These are phyloP conservation scores for Lasiodiplodia theobromae DNA, from an alignment of 2,329 filamentous ascomycete species.

Conservation along the genomic window DNA sequence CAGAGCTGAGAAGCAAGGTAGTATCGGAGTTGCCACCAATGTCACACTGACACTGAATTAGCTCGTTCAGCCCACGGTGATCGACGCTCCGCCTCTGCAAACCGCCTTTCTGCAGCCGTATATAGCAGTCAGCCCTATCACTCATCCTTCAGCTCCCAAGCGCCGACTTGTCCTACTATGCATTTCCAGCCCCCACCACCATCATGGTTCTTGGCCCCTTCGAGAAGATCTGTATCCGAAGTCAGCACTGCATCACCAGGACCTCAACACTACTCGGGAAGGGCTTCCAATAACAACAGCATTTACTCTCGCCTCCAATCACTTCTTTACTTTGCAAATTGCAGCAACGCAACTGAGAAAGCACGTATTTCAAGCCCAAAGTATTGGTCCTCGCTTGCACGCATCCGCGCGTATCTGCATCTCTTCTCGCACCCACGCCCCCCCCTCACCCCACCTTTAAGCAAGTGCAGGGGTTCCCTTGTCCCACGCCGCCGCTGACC, in stretches of 20 bases:
- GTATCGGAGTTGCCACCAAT: too few relatives aligned
- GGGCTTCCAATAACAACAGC: background rate
- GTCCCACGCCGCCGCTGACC: background rate
- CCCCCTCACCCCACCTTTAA: background rate
- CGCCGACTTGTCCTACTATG: background rate
- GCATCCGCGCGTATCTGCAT: background rate
- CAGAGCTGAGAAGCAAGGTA: too few relatives aligned
- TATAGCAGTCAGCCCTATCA: background rate
- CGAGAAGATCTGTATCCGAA: background rate
- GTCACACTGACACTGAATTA: too few relatives aligned
- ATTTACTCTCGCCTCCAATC: background rate
- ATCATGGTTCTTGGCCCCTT: background rate
- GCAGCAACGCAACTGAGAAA: background rate
- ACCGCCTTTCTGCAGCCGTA: background rate
- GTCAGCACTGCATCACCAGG: background rate
- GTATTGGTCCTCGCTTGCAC: background rate
- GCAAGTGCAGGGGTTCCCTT: background rate
- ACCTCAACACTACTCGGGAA: background rate
- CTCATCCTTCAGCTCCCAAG: background rate
- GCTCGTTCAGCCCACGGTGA: background rate
- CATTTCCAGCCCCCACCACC: background rate
- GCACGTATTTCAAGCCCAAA: background rate
- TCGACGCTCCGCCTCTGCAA: background rate
- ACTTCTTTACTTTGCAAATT: background rate
- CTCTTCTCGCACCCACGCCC: background rate